phyloP scores from a whole-genome alignment of 2,329 filamentous ascomycete species.

The Fusarium pininemorale region DNA sequence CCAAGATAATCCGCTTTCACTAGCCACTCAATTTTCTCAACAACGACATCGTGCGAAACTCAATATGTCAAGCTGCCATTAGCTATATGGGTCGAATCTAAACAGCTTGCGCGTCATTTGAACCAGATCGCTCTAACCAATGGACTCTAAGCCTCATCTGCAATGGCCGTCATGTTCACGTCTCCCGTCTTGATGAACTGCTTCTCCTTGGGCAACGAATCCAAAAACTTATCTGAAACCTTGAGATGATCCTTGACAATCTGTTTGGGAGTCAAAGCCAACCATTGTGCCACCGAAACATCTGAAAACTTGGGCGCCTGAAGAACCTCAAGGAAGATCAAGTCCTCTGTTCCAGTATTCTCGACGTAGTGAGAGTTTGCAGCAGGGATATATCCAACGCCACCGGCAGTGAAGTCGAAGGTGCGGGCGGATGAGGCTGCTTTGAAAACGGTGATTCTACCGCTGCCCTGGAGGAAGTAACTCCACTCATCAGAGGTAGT shows the following conservation, averaged over 20 bases:
- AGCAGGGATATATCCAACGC: slow-evolving; percentile 4
- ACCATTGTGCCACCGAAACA: slow-evolving; percentile 10
- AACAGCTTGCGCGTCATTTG: no score
- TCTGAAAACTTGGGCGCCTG: slow-evolving; percentile 13
- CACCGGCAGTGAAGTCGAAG: slow-evolving; percentile 9
- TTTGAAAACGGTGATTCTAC: slow-evolving; percentile 1
- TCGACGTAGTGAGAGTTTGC: slow-evolving; percentile 16
- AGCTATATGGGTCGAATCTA: no score
- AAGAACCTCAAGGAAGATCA: slow-evolving; percentile 15
- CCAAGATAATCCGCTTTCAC: no score
- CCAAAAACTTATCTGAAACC: slow-evolving; percentile 11
- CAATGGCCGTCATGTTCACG: slow-evolving; percentile 2
- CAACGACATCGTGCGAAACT: no score
- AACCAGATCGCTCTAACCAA: no score
- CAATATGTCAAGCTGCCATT: no score
- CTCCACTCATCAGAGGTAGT: slow-evolving; percentile 14
- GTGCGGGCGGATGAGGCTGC: slow-evolving; percentile 1
- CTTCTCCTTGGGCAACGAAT: slow-evolving; percentile 10
- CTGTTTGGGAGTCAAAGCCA: slow-evolving; percentile 6
- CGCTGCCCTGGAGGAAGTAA: slow-evolving; percentile 14
- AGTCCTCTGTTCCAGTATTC: slow-evolving; percentile 4
- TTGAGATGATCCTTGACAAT: slow-evolving; percentile 16
- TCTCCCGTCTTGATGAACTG: slow-evolving; percentile 5
- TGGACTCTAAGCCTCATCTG: not conserved
- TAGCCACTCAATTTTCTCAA: not conserved